Evolutionary conservation across 371 early-diverging fungal species (phyloP).

Genomic region (Basidiobolus meristosporus): DNA sequence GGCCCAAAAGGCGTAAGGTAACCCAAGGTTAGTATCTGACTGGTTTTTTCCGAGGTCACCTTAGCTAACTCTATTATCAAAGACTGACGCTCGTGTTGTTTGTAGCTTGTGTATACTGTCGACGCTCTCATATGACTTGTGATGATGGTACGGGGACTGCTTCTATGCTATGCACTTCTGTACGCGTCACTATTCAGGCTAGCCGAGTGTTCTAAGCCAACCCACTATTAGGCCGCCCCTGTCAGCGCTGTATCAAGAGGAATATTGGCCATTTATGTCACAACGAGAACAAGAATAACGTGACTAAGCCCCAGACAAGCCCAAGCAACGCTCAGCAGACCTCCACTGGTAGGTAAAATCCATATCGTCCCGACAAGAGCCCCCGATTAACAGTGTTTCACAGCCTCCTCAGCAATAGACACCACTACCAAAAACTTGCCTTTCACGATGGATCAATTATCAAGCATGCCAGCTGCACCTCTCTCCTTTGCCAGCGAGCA

Average conservation of each 20-base stretch:
- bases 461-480: constrained; percentile 17
- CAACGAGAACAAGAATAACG: constrained; percentile 52
- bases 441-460: neutral
- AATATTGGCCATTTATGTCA: constrained; percentile 82
- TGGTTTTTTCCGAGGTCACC: neutral
- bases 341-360: constrained; percentile 1
- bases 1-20: constrained; percentile 49
- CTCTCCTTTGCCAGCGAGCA: constrained; percentile 55
- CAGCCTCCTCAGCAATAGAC: neutral
- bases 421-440: neutral
- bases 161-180: neutral
- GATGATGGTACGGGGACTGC: constrained; percentile 30
- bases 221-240: constrained; percentile 59
- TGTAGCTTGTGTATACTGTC: constrained; percentile 59
- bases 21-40: constrained; percentile 28
- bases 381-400: neutral
- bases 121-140: constrained; percentile 76
- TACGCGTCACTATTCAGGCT: too few species aligned
- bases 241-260: constrained; percentile 84
- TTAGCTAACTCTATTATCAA: neutral
- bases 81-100: neutral
- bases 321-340: neutral
- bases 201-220: too few species aligned
- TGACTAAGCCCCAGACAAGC: neutral
- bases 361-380: constrained; percentile 7